Conservation (phyloP, 371 early-diverging fungal genomes). For the Mortierella sp. region DNA sequence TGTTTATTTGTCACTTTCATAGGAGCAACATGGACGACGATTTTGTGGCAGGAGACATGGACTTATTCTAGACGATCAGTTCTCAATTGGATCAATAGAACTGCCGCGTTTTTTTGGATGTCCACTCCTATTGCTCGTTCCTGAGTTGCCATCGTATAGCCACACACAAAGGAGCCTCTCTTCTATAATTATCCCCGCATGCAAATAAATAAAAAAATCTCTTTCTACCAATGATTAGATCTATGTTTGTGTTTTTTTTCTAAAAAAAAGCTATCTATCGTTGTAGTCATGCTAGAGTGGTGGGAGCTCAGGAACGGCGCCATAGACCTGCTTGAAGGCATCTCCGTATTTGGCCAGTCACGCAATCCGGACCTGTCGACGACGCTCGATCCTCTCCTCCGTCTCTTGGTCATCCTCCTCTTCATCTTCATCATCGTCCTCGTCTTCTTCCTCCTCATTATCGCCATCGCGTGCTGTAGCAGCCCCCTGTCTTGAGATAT, state of each 20-base stretch:
- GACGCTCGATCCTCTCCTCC: slow-evolving; percentile 41
- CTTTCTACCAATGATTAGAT: neutral
- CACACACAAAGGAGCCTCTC: neutral
- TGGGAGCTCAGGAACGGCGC: slow-evolving; percentile 39
- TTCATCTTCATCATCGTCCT: slow-evolving; percentile 28
- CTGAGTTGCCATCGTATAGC: neutral
- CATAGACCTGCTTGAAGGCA: slow-evolving; percentile 53
- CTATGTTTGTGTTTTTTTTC: neutral
- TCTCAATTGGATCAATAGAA: neutral
- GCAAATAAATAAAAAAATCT: neutral
- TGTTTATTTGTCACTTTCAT: neutral
- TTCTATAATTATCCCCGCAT: neutral
- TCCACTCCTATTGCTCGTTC: too few species aligned
- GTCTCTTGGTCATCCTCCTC: slow-evolving; percentile 28
- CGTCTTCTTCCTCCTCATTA: slow-evolving; percentile 6
- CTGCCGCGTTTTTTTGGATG: neutral
- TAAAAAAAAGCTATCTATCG: neutral
- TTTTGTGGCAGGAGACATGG: slow-evolving; percentile 54
- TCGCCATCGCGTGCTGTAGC: neutral
- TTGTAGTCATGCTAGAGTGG: slow-evolving; percentile 15
- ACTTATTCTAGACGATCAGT: slow-evolving; percentile 17
- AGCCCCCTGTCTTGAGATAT: neutral
- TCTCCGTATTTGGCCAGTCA: slow-evolving; percentile 55
- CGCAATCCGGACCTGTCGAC: slow-evolving; percentile 31
- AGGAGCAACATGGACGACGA: slow-evolving; percentile 32